Percentiles rank a stretch among this genome's conserved stretches.
Conservation (phyloP, 345 rosid species). For the Mangifera indica region DNA sequence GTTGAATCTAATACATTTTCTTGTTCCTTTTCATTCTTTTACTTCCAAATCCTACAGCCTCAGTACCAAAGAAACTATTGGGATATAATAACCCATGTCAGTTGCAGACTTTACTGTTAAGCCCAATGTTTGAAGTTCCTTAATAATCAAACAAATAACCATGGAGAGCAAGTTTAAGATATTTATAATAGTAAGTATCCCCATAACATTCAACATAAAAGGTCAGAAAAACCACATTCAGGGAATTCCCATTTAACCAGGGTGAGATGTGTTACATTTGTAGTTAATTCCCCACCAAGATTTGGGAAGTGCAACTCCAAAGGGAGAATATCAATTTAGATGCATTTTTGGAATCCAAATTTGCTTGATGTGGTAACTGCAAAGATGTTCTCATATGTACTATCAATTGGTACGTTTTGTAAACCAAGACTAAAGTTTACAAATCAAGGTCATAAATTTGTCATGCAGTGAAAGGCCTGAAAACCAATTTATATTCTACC, state of each 20-base stretch:
- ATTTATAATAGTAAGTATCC: neutral
- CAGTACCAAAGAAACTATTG: no score
- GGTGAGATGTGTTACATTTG: neutral
- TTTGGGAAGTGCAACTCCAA: neutral
- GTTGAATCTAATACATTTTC: neutral
- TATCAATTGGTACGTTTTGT: neutral
- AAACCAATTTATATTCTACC: slow-evolving; percentile 1
- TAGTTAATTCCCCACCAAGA: neutral
- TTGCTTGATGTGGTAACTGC: neutral
- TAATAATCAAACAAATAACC: slow-evolving; percentile 1
- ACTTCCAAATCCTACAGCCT: no score
- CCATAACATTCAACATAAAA: neutral
- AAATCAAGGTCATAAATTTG: neutral
- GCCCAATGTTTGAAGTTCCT: neutral
- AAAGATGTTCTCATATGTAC: neutral
- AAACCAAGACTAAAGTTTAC: neutral
- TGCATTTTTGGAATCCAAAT: neutral
- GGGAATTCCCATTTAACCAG: neutral
- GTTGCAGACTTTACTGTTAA: no score
- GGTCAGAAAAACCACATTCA: neutral
- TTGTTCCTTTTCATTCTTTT: no score
- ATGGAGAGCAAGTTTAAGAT: neutral
- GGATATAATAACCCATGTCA: no score
- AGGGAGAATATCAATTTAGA: neutral
- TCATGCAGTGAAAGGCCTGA: neutral